These are phyloP conservation scores for Syzygium syzygioides DNA, from an alignment of 441 rosid species.

Conservation along the genomic window DNA sequence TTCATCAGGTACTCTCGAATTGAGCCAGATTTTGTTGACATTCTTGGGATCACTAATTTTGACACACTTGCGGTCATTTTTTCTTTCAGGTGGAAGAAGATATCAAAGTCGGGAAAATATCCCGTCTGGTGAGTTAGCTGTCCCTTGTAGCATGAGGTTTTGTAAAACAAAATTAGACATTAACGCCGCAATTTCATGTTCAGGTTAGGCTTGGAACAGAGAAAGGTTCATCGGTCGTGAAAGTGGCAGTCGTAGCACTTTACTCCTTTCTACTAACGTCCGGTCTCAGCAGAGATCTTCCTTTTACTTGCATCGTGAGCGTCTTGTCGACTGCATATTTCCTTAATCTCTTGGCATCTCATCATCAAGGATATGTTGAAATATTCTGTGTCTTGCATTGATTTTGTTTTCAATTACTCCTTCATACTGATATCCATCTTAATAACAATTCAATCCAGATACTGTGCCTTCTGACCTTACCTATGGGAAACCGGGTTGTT, in stretches of 20 bases:
- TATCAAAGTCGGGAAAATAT: conserved; percentile 56
- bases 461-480: conserved; percentile 61
- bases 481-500: conserved; percentile 55
- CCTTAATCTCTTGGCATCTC: background rate
- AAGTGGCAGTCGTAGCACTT: conserved; percentile 33
- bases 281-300: conserved; percentile 50
- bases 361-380: background rate
- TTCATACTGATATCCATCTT: background rate
- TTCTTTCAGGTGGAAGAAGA: conserved; percentile 64
- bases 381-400: background rate
- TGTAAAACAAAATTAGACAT: background rate
- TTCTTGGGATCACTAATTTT: background rate
- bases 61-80: background rate
- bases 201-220: conserved; percentile 81
- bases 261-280: conserved; percentile 41
- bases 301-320: conserved; percentile 65
- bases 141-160: background rate
- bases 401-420: background rate
- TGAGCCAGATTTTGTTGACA: background rate
- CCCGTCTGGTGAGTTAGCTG: conserved; percentile 53
- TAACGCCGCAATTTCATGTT: background rate
- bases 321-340: background rate
- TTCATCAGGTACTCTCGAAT: conserved; percentile 55
- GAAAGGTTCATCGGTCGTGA: conserved; percentile 49
- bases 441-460: conserved; percentile 30